Base-by-base conservation (phyloP, 352 stramenopile species). In the Phytophthora pluvialis region DNA sequence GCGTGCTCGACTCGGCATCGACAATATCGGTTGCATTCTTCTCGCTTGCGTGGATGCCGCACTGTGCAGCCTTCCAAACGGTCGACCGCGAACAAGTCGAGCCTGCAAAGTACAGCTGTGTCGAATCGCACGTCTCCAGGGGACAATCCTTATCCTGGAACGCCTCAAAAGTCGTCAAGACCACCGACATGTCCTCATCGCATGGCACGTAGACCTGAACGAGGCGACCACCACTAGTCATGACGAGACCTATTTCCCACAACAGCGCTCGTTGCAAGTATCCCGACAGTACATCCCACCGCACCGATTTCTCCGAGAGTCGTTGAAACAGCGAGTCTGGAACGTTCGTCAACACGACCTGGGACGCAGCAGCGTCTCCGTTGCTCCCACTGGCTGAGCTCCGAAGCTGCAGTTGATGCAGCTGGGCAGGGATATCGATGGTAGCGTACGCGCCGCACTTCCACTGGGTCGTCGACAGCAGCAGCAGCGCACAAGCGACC, bases 241-340 rank as follows among this genome's bases (percentile, higher is more conserved):
- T 62, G 11, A 89, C 67, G 3, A 88, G 64, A 0, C 80, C 80
- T 2, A 54, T 46, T 45, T 89, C 80, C 78, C 78, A 89, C 32
- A 89, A 56, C 43, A 89, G 40, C 18, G 80, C 80, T 32, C 80
- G 78, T 59, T 89, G 78, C 5, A 88, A 50, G 13, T 70, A 68
- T 15, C 72, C 61, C 1, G 80, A 82, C 5, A 89, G 68, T 4
- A 54, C 10, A 44, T 68, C 44, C 71, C 71, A 79, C 29, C 49
- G 43, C 5, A 73, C 44, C 39, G 58, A 70, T 33, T 63, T 64
- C 54, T 76, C 60, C 15, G 58, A 36, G 21, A 79, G 64, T 38
- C 71, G 67, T 36, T 47, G 3, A n/a, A 66, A 35, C 11, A 79
- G 51, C 50, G 55, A 49, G 12, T 65, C 54, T 5, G 71, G 71